A percentile compares a stretch with the other conserved stretches of the same genome.
Evolutionary conservation across 1,284 basidiomycete species (phyloP).

Genomic region (Entoloma clypeatum): DNA sequence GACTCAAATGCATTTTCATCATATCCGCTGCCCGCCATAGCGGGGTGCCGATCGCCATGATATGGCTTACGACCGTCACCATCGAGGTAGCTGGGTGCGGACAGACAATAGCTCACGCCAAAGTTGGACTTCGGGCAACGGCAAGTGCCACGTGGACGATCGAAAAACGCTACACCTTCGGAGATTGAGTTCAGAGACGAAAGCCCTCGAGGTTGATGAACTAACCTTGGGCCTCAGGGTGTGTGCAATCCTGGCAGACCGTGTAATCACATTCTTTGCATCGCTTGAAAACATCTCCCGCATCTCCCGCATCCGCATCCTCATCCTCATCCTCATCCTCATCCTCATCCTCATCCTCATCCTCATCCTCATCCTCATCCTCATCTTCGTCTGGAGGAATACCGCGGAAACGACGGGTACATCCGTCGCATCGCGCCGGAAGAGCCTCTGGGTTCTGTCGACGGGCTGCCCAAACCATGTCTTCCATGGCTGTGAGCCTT

Average conservation of each 20-base stretch:
- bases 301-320: too few relatives aligned
- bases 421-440: slow-evolving; percentile 13
- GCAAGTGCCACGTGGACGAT: slow-evolving; percentile 15
- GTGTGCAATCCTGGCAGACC: slow-evolving; percentile 13
- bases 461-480: not conserved
- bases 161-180: slow-evolving; percentile 13
- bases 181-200: too few relatives aligned
- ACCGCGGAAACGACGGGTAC: slow-evolving; percentile 15
- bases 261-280: slow-evolving; percentile 16
- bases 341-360: too few relatives aligned
- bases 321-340: too few relatives aligned
- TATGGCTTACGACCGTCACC: slow-evolving; percentile 18
- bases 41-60: slow-evolving; percentile 16
- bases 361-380: not conserved
- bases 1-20: slow-evolving; percentile 15
- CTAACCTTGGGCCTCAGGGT: slow-evolving; percentile 15
- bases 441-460: not conserved
- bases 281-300: slow-evolving; percentile 12
- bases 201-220: too few relatives aligned
- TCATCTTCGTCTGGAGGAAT: slow-evolving; percentile 10
- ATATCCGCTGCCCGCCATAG: slow-evolving; percentile 16
- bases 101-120: slow-evolving; percentile 16
- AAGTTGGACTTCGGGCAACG: slow-evolving; percentile 17
- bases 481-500: not conserved
- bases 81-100: slow-evolving; percentile 13